These are phyloP conservation scores for Heracleum sosnowskyi DNA, from an alignment of 129 eudicot species.

Conservation along the genomic window DNA sequence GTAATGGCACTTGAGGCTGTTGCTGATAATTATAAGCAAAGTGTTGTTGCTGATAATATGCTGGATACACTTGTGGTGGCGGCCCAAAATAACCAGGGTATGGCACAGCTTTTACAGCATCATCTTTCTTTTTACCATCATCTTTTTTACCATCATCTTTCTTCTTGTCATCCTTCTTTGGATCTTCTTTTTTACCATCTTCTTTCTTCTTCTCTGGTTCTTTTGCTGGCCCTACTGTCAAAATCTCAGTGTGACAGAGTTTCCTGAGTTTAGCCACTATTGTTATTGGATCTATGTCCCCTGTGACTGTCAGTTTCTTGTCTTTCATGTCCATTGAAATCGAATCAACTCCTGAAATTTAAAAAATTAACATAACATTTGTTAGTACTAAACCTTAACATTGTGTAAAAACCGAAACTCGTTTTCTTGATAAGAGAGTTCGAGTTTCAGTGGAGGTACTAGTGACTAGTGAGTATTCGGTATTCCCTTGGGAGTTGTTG, in stretches of 20 bases:
- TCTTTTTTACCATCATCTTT: conserved; percentile 21
- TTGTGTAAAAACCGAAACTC: no score
- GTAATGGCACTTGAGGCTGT: conserved; percentile 17
- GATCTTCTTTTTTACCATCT: conserved; percentile 20
- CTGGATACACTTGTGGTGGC: conserved; percentile 13
- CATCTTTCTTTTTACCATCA: background rate
- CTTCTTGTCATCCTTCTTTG: conserved; percentile 34
- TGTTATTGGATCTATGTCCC: conserved; percentile 66
- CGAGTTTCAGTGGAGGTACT: background rate
- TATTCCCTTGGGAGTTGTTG: no score
- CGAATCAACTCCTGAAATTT: conserved; percentile 54
- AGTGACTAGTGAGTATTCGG: background rate
- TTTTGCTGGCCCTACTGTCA: conserved; percentile 83
- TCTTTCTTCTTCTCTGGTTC: conserved; percentile 79
- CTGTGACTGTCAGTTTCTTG: conserved; percentile 71
- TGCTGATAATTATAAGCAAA: conserved; percentile 9
- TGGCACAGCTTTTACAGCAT: conserved; percentile 10
- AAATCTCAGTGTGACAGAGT: conserved; percentile 54
- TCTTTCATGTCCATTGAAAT: conserved; percentile 68
- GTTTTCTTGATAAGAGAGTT: background rate
- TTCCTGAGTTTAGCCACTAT: conserved; percentile 65
- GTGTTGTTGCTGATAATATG: conserved; percentile 16
- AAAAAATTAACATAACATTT: background rate
- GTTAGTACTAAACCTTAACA: no score
- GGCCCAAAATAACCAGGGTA: conserved; percentile 6